A percentile compares a stretch with the other conserved stretches of the same genome.
Evolutionary conservation across 1,139 yeast genomes (phyloP).

Genomic region (Zygoascus sp.): DNA sequence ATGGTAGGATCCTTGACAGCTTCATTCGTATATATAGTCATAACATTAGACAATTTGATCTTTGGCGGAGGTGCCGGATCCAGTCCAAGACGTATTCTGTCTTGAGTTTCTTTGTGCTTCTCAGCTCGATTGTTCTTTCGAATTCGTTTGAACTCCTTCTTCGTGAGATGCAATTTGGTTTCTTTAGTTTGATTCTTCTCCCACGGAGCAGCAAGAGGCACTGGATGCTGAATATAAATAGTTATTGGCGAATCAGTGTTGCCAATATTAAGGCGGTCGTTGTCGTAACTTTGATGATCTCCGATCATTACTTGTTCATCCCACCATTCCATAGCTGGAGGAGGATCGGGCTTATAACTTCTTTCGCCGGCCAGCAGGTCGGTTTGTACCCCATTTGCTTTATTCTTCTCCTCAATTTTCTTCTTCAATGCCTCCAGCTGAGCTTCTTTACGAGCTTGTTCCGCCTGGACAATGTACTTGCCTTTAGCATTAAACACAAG

Average conservation of each 20-base stretch:
- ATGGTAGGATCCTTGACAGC: slow-evolving; percentile 89
- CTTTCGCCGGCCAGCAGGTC: slow-evolving; percentile 51
- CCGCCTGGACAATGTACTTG: slow-evolving; percentile 55
- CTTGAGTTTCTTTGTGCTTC: slow-evolving; percentile 65
- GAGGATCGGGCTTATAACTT: slow-evolving; percentile 42
- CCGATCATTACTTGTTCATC: slow-evolving; percentile 46
- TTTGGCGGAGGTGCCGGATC: slow-evolving; percentile 90
- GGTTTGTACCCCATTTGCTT: slow-evolving; percentile 44
- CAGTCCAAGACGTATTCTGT: slow-evolving; percentile 71
- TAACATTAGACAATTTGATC: slow-evolving; percentile 73
- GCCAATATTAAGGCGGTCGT: slow-evolving; percentile 32
- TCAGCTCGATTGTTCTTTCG: slow-evolving; percentile 67
- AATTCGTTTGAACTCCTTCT: slow-evolving; percentile 68
- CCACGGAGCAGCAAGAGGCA: slow-evolving; percentile 57
- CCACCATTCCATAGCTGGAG: slow-evolving; percentile 82
- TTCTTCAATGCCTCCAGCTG: slow-evolving; percentile 36
- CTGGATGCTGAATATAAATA: slow-evolving; percentile 75
- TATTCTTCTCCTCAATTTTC: slow-evolving; percentile 26
- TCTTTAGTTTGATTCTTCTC: slow-evolving; percentile 42
- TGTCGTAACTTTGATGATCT: slow-evolving; percentile 34
- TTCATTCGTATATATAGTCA: slow-evolving; percentile 80
- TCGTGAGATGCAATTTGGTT: slow-evolving; percentile 60
- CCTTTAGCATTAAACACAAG: slow-evolving; percentile 57
- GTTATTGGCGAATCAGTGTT: slow-evolving; percentile 51
- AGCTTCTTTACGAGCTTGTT: slow-evolving; percentile 44